Evolutionary conservation across 768 basidiomycete species (phyloP).

Genomic region (Kockovaella imperatae): DNA sequence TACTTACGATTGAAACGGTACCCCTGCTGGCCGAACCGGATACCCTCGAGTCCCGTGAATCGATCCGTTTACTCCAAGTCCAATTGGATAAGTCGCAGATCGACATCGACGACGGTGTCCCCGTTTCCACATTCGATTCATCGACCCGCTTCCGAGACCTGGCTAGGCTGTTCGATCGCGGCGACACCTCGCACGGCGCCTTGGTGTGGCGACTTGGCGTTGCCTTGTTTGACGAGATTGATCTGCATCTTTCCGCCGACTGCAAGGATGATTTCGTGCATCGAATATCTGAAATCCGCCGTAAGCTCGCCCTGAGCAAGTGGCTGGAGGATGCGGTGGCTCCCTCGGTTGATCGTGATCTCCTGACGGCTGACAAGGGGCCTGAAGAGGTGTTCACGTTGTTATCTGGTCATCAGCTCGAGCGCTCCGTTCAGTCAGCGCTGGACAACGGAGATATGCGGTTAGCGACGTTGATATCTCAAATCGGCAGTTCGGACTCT

Average conservation of each 20-base stretch:
- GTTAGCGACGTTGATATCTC: slow-evolving; percentile 79
- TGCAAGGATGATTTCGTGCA: slow-evolving; percentile 48
- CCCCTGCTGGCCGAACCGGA: slow-evolving; percentile 23
- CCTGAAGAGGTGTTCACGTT: slow-evolving; percentile 59
- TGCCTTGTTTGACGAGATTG: slow-evolving; percentile 78
- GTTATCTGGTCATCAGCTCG: slow-evolving; percentile 81
- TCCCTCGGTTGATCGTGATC: slow-evolving; percentile 62
- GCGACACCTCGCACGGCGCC: slow-evolving; percentile 67
- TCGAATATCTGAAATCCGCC: slow-evolving; percentile 57
- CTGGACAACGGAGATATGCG: slow-evolving; percentile 69
- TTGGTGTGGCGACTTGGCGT: slow-evolving; percentile 78
- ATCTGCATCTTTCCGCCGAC: slow-evolving; percentile 55
- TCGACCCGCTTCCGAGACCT: slow-evolving; percentile 73
- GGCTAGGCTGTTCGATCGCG: slow-evolving; percentile 59
- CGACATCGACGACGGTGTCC: slow-evolving; percentile 52
- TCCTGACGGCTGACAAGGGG: slow-evolving; percentile 49
- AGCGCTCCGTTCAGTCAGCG: slow-evolving; percentile 67
- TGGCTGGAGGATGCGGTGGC: slow-evolving; percentile 76
- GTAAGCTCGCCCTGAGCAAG: slow-evolving; percentile 68
- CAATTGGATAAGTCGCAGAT: slow-evolving; percentile 69
- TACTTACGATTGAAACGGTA: slow-evolving; percentile 34
- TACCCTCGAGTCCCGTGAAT: slow-evolving; percentile 43
- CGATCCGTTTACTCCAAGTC: slow-evolving; percentile 63
- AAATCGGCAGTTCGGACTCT: slow-evolving; percentile 63
- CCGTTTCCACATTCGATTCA: slow-evolving; percentile 52